These are phyloP conservation scores for Xylaria arbuscula DNA, from an alignment of 2,329 filamentous ascomycete species.

Conservation along the genomic window DNA sequence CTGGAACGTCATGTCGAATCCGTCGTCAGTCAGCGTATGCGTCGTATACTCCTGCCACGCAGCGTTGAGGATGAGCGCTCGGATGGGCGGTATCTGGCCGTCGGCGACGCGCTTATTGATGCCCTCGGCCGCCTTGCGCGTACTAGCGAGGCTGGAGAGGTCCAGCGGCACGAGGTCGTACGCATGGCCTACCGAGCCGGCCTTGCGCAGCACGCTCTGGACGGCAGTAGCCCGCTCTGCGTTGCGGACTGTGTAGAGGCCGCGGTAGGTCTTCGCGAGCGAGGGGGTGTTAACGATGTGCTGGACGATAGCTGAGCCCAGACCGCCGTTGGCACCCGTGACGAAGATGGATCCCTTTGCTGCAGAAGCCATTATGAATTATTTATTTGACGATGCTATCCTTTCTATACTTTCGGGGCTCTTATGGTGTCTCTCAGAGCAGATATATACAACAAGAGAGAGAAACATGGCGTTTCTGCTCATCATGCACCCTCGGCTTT, in stretches of 20 bases:
- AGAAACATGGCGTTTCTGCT: not conserved
- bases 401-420: not conserved
- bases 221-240: conserved; percentile 21
- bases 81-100: conserved; percentile 46
- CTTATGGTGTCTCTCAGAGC: not conserved
- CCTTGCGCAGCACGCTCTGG: conserved; percentile 23
- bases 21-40: conserved; percentile 49
- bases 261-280: conserved; percentile 29
- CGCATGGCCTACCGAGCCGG: conserved; percentile 20
- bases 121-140: conserved; percentile 35
- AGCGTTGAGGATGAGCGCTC: conserved; percentile 42
- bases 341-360: conserved; percentile 39
- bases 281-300: conserved; percentile 25
- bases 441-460: not conserved
- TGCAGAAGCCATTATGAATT: conserved; percentile 24
- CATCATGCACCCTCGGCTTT: not conserved
- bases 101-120: conserved; percentile 40
- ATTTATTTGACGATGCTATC: not conserved
- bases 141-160: conserved; percentile 35
- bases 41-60: conserved; percentile 43
- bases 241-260: conserved; percentile 39
- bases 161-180: conserved; percentile 37
- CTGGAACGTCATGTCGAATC: conserved; percentile 51
- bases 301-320: conserved; percentile 36
- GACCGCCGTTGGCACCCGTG: conserved; percentile 43